Evolutionary conservation across 176 grass and related monocot species (phyloP), one percentile per base, ranked within the genome.

Genomic region (Ensete glaucum): DNA sequence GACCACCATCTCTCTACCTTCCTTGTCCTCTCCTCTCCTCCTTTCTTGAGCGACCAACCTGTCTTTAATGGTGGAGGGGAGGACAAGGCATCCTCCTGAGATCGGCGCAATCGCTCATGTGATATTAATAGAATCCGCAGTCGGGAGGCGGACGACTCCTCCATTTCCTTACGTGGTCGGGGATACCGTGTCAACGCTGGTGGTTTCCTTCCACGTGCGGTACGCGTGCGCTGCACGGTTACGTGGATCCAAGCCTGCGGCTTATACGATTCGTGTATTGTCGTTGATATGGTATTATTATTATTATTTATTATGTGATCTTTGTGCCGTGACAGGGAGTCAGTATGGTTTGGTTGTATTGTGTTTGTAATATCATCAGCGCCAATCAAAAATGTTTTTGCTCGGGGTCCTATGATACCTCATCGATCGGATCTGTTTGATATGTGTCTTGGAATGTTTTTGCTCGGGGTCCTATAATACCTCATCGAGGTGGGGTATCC

Each of bases 141-240:
- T 6, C 67, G 9, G 67, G 67, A 69, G 34, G 67, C 12, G 29
- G 29, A 10, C 27, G 12, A 49, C 15, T 4, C 1, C 0, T 20
- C 16, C 15, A 8, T 6, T 69, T 69, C 15, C 67, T 48, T 50
- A n/a, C 43, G 15, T n/a, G 10, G 29, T 8, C 8, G 67, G 67
- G 21, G 67, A 69, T 69, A 23, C 67, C 67, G 67, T 43, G 67
- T 69, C 67, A 23, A 69, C 27, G 67, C 9, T 17, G 43, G 67
- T 6, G 34, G 67, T 69, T 70, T 70, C 67, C 17, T 70, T 48
- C 67, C 29, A 20, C 43, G 67, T 51, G 67, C 19, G 43, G 17
- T 3, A 19, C 25, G 10, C 17, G 63, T 66, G 63, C 29, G 16
- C 48, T 8, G 51, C 67, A 48, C 67, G 67, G 23, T 70, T 70